These are phyloP conservation scores for Brassica nigra DNA, from an alignment of 345 rosid species.

Conservation along the genomic window DNA sequence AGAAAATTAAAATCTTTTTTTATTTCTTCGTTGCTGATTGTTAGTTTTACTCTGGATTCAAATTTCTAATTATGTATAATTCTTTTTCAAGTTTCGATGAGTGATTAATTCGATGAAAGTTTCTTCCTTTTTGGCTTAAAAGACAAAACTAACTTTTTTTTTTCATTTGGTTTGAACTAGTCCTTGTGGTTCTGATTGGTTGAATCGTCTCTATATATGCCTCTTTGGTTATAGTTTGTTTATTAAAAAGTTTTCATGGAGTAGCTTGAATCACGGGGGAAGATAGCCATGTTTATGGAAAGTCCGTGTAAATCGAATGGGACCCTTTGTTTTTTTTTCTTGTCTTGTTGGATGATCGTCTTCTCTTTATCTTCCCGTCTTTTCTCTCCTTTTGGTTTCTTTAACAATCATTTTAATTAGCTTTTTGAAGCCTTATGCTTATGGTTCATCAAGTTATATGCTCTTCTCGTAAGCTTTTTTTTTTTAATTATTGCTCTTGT, in stretches of 20 bases:
- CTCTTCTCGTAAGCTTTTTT: constrained; percentile 18
- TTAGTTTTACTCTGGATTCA: neutral
- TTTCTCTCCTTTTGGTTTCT: constrained; percentile 14
- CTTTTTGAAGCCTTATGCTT: constrained; percentile 11
- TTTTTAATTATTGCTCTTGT: neutral
- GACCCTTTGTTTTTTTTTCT: neutral
- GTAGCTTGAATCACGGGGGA: constrained; percentile 39
- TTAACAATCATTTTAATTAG: neutral
- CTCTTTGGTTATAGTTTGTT: neutral
- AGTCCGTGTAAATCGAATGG: constrained; percentile 38
- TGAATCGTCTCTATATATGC: neutral
- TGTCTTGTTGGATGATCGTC: constrained; percentile 13
- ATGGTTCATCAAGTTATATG: constrained; percentile 16
- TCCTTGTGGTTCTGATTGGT: constrained; percentile 3
- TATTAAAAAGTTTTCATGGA: neutral
- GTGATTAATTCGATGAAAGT: constrained; percentile 2
- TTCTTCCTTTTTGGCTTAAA: neutral
- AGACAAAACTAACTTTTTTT: neutral
- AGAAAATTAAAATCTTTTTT: neutral
- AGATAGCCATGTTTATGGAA: constrained; percentile 33
- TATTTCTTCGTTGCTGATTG: neutral
- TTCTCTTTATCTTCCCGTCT: constrained; percentile 26
- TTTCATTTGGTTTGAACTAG: neutral
- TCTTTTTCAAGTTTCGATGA: neutral
- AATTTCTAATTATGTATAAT: neutral